Evolutionary conservation across 208 protist species (phyloP).

Genomic region (Trypanosomatidae sp.): DNA sequence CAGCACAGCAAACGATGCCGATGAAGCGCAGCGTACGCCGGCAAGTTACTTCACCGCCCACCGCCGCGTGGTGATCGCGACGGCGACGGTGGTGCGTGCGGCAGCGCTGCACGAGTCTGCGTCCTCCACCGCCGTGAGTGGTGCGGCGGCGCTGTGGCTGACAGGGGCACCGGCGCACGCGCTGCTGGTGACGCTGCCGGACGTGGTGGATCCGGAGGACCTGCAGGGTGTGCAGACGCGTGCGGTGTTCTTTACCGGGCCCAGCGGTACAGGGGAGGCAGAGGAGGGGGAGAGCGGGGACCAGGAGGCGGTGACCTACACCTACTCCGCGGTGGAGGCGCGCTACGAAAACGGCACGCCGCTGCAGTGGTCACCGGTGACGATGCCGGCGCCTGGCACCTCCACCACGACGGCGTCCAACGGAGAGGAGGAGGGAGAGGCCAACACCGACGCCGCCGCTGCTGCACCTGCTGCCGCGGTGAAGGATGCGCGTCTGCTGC

Average conservation of each 20-base stretch:
- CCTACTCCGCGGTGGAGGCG: conserved; percentile 9
- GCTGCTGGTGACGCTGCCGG: conserved; percentile 78
- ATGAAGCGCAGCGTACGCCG: neutral
- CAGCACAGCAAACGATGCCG: neutral
- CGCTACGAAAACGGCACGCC: conserved; percentile 4
- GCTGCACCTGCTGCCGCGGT: neutral
- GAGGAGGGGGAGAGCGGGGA: conserved; percentile 7
- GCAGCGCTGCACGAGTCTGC: neutral
- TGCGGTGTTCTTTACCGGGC: conserved; percentile 59
- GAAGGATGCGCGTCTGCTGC: neutral
- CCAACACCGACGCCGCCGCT: neutral
- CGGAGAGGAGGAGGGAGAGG: too few relatives aligned
- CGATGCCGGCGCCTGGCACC: conserved; percentile 9
- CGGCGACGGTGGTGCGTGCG: conserved; percentile 39
- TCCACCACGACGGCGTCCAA: too few relatives aligned
- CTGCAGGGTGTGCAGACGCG: conserved; percentile 72
- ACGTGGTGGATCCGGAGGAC: conserved; percentile 57
- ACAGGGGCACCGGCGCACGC: conserved; percentile 8
- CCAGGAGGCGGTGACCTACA: conserved; percentile 1
- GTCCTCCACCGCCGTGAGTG: conserved; percentile 19
- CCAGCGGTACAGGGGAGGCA: conserved; percentile 2
- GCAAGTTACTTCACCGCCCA: conserved; percentile 36
- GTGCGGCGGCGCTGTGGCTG: conserved; percentile 46
- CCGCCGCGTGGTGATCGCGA: conserved; percentile 57
- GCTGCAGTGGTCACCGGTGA: conserved; percentile 17